Percentiles rank a stretch among this genome's conserved stretches.
These are phyloP conservation scores for Cyphellophora europaea DNA, from an alignment of 2,329 filamentous ascomycete genomes.

Conservation along the genomic window DNA sequence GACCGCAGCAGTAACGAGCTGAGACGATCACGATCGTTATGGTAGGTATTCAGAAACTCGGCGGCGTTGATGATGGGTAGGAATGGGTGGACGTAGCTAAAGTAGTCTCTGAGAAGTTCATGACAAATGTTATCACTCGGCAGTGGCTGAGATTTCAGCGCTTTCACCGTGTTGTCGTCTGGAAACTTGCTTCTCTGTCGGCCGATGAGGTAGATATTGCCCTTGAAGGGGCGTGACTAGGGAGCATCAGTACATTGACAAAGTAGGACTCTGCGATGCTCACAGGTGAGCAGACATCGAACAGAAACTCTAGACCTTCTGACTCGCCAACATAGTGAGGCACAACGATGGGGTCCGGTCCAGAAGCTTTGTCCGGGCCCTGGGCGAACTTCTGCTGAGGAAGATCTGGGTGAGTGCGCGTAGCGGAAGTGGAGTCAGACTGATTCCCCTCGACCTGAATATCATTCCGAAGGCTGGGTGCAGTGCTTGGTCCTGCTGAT, in stretches of 20 bases:
- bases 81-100: slow-evolving; percentile 8
- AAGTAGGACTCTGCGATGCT: too few relatives aligned
- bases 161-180: slow-evolving; percentile 4
- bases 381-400: too few relatives aligned
- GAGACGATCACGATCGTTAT: slow-evolving; percentile 3
- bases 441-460: too few relatives aligned
- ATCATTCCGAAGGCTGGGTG: neutral
- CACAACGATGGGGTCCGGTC: slow-evolving; percentile 1
- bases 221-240: slow-evolving; percentile 6
- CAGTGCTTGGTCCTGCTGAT: slow-evolving; percentile 3
- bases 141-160: neutral
- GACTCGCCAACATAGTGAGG: slow-evolving; percentile 10
- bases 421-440: too few relatives aligned
- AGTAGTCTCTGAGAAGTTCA: slow-evolving; percentile 7
- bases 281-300: slow-evolving; percentile 8
- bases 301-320: slow-evolving; percentile 11
- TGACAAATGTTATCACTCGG: slow-evolving; percentile 3
- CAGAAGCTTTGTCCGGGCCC: too few relatives aligned
- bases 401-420: too few relatives aligned
- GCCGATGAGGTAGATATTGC: slow-evolving; percentile 8
- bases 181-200: slow-evolving; percentile 3
- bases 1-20: slow-evolving; percentile 27
- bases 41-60: slow-evolving; percentile 6
- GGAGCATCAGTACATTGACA: too few relatives aligned
- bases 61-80: slow-evolving; percentile 8